A percentile compares a stretch with the other conserved stretches of the same genome.
phyloP scores from a whole-genome alignment of 768 basidiomycete genomes.

The Lentinula sp. region DNA sequence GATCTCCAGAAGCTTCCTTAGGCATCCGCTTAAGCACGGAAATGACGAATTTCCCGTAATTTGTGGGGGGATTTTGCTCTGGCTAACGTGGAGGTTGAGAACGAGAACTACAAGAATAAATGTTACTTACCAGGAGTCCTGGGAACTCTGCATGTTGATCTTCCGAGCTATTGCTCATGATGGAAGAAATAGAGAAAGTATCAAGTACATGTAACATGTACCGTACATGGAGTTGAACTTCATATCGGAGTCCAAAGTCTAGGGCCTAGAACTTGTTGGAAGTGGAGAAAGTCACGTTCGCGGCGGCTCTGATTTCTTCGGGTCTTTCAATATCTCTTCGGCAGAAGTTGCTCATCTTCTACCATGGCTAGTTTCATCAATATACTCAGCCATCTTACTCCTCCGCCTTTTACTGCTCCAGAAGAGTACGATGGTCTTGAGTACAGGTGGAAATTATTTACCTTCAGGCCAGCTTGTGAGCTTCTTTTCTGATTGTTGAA shows the following conservation, averaged over 20 bases:
- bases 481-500: neutral
- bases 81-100: constrained; percentile 7
- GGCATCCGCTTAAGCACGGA: constrained; percentile 47
- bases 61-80: constrained; percentile 38
- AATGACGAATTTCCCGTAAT: constrained; percentile 58
- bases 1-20: constrained; percentile 19
- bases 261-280: neutral
- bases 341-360: neutral
- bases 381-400: constrained; percentile 39
- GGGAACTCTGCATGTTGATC: neutral
- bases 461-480: constrained; percentile 77
- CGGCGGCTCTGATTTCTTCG: neutral
- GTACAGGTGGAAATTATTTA: constrained; percentile 66
- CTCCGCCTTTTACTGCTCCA: constrained; percentile 47
- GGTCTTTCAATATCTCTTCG: neutral
- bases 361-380: constrained; percentile 23
- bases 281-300: neutral
- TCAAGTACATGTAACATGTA: neutral
- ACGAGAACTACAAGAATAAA: neutral
- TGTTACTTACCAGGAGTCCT: neutral
- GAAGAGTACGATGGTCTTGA: constrained; percentile 71
- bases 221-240: neutral
- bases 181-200: neutral
- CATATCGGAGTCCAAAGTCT: neutral
- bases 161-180: constrained; percentile 4